Base-by-base conservation (phyloP, 139 green algal genomes). In the Yamagishiella unicocca region DNA sequence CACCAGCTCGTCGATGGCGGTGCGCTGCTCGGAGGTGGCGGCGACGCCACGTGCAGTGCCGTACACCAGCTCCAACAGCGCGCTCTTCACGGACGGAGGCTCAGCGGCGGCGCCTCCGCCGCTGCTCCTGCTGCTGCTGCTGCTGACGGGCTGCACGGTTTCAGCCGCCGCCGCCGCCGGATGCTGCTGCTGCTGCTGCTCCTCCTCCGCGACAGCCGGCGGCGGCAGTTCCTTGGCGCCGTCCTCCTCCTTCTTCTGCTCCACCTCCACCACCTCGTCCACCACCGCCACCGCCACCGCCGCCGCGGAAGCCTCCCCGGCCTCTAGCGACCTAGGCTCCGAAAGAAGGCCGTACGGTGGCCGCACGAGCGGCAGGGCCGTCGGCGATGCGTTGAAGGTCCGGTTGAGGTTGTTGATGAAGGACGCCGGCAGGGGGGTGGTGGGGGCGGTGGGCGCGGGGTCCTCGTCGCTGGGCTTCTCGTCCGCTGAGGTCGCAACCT, bases 11-110 rank as follows among this genome's bases (percentile, higher is more conserved):
- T 90, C 82, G 33, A 96, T 85, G 37, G 90, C 87, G 21, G 83
- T 90, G 0, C 93, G 83, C 66, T 89, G 88, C 82, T 93, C 50
- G 27, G 61, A 5, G 2, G 54, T 84, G 10, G 89, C 89, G 9
- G n/a, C 53, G 31, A 95, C 86, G 55, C 93, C 93, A 14, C 91
- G 78, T 7, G 89, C 75, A 7, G 91, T 94, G 54, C 89, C 93
- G 67, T 95, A 95, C n/a, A 95, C 80, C 4, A 91, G 45, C 64
- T 96, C 93, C 24, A 96, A 40, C 72, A 95, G 89, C 31, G 17
- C 53, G n/a, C 45, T 24, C 87, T 93, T 91, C n/a, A n/a, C n/a
- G n/a, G n/a, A n/a, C n/a, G n/a, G 73, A 87, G 45, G n/a, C 22
- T 21, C 43, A 88, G 61, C 24, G 55, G 42, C 35, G 53, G 42